A percentile compares a stretch with the other conserved stretches of the same genome.
phyloP scores from a whole-genome alignment of 371 early-diverging fungal genomes.

The Basidiobolus heterosporus region DNA sequence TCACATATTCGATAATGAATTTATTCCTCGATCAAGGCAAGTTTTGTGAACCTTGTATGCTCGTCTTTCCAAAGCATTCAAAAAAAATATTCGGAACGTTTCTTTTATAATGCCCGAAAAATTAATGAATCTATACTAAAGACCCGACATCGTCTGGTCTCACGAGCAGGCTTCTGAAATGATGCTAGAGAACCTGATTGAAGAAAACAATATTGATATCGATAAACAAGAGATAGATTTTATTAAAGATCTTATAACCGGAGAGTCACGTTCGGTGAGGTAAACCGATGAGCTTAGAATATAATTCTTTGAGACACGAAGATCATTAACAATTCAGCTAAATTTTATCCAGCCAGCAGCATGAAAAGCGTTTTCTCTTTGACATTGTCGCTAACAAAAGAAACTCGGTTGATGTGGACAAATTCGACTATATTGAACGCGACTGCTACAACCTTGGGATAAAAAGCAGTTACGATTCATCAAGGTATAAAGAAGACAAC shows the following conservation, averaged over 20 bases:
- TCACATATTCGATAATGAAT: constrained; percentile 80
- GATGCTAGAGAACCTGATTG: constrained; percentile 75
- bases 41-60: too few species aligned
- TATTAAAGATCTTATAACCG: constrained; percentile 73
- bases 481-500: constrained; percentile 8
- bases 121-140: neutral
- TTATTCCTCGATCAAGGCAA: constrained; percentile 49
- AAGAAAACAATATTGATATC: constrained; percentile 62
- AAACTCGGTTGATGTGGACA: constrained; percentile 90
- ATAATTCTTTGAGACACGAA: neutral
- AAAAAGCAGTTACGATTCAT: constrained; percentile 61
- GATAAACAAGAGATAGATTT: constrained; percentile 46
- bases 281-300: too few species aligned
- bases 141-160: constrained; percentile 59
- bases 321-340: neutral
- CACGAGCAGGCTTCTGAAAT: constrained; percentile 77
- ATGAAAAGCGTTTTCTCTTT: constrained; percentile 54
- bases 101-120: neutral
- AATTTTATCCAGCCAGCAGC: constrained; percentile 1
- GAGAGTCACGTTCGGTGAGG: constrained; percentile 25
- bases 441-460: constrained; percentile 79
- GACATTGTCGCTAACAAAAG: constrained; percentile 92
- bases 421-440: constrained; percentile 87
- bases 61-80: too few species aligned
- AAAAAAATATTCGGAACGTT: too few species aligned